Evolutionary conservation across 371 early-diverging fungal species (phyloP).

Genomic region (Apophysomyces variabilis): DNA sequence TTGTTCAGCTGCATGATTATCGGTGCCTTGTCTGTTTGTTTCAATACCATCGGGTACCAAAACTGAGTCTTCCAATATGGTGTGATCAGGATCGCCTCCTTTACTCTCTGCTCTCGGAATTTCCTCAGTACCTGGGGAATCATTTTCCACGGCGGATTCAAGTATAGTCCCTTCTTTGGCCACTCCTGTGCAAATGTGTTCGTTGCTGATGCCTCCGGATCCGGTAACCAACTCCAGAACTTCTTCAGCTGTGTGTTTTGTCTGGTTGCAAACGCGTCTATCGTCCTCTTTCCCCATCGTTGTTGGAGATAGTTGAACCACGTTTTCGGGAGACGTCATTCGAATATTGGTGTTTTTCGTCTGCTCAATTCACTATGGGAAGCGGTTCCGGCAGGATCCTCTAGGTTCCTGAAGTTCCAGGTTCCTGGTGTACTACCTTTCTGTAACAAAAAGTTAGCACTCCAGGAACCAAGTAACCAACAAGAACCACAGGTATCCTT

Average conservation of each 20-base stretch:
- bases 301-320: conserved; percentile 10
- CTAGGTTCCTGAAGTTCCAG: too few species aligned
- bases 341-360: conserved; percentile 14
- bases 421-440: too few species aligned
- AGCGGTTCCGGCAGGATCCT: too few species aligned
- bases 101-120: conserved; percentile 20
- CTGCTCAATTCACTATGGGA: too few species aligned
- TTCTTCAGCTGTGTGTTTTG: conserved; percentile 19
- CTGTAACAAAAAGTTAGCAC: too few species aligned
- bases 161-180: conserved; percentile 21
- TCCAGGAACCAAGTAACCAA: too few species aligned
- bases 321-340: conserved; percentile 11
- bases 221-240: conserved; percentile 28
- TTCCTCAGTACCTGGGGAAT: conserved; percentile 28
- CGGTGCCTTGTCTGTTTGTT: neutral
- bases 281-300: conserved; percentile 8
- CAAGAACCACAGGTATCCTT: too few species aligned
- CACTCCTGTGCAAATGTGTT: conserved; percentile 35
- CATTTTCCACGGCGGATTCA: conserved; percentile 33
- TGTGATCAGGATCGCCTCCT: conserved; percentile 23
- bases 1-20: neutral
- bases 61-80: conserved; percentile 26
- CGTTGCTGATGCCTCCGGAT: conserved; percentile 28
- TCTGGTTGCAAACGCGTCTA: conserved; percentile 40
- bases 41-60: conserved; percentile 18